Evolutionary conservation across 1,139 yeast species (phyloP).

Genomic region (Pichia sp.): DNA sequence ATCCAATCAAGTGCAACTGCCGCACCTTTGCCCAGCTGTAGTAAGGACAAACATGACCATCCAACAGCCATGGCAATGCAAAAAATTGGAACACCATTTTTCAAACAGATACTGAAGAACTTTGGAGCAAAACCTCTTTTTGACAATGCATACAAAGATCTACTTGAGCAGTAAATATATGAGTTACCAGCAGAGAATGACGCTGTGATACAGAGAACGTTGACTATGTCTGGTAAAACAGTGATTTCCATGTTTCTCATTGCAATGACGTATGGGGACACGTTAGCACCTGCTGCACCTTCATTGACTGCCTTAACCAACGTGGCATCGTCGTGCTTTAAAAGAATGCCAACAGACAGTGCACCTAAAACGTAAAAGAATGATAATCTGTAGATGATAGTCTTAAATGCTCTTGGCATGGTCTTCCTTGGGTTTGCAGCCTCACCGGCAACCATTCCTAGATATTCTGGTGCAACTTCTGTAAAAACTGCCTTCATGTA

Average conservation of each 20-base stretch:
- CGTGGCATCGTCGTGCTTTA: slow-evolving; percentile 24
- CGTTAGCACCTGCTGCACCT: slow-evolving; percentile 29
- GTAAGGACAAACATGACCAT: slow-evolving; percentile 37
- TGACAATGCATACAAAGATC: slow-evolving; percentile 37
- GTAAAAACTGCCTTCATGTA: slow-evolving; percentile 52
- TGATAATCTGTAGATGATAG: slow-evolving; percentile 28
- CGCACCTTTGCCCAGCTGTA: slow-evolving; percentile 40
- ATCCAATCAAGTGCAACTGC: slow-evolving; percentile 45
- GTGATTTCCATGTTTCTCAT: slow-evolving; percentile 25
- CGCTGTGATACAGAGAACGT: slow-evolving; percentile 34
- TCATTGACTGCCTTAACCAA: slow-evolving; percentile 21
- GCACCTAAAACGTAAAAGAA: slow-evolving; percentile 38
- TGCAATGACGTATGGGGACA: slow-evolving; percentile 29
- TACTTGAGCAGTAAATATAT: slow-evolving; percentile 37
- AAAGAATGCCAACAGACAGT: slow-evolving; percentile 25
- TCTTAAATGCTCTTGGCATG: slow-evolving; percentile 45
- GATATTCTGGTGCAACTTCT: slow-evolving; percentile 52
- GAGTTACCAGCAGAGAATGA: slow-evolving; percentile 41
- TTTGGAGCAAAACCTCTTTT: slow-evolving; percentile 37
- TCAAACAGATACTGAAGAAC: slow-evolving; percentile 32
- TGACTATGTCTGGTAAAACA: slow-evolving; percentile 35
- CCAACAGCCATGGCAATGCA: slow-evolving; percentile 32
- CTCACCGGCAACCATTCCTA: slow-evolving; percentile 52
- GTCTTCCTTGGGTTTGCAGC: slow-evolving; percentile 46
- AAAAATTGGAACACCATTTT: slow-evolving; percentile 36